A percentile compares a stretch with the other conserved stretches of the same genome.
phyloP scores from a whole-genome alignment of 1,284 basidiomycete species.

The Cutaneotrichosporon mucoides region DNA sequence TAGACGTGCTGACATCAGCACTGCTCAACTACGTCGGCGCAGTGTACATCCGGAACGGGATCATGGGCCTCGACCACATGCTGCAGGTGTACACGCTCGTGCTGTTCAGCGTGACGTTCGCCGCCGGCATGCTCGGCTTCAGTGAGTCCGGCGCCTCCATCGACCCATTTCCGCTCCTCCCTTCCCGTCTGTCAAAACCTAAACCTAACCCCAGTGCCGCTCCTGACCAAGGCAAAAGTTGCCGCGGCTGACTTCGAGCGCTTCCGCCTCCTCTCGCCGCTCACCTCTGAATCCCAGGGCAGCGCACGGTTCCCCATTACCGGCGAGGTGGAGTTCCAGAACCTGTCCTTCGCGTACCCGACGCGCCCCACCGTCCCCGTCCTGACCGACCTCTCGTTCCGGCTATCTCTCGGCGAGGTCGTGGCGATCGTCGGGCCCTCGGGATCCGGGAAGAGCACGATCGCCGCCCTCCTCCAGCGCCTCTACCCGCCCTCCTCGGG shows the following conservation, averaged over 20 bases:
- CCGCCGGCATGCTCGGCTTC: slow-evolving; percentile 80
- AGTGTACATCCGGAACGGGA: slow-evolving; percentile 71
- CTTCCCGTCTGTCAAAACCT: too few species aligned
- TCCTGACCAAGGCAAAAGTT: slow-evolving; percentile 70
- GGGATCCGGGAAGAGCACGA: slow-evolving; percentile 83
- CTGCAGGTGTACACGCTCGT: slow-evolving; percentile 85
- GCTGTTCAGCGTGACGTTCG: slow-evolving; percentile 88
- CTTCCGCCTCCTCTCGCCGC: slow-evolving; percentile 58
- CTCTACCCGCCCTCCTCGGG: slow-evolving; percentile 75
- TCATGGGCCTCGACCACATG: slow-evolving; percentile 81
- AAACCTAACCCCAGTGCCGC: slow-evolving; percentile 57
- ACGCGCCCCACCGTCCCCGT: slow-evolving; percentile 68
- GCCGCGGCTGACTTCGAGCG: slow-evolving; percentile 74
- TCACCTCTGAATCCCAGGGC: slow-evolving; percentile 66
- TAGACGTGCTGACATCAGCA: slow-evolving; percentile 51
- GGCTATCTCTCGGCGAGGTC: slow-evolving; percentile 66
- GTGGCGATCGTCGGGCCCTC: slow-evolving; percentile 84
- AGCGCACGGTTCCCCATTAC: slow-evolving; percentile 60
- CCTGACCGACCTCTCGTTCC: slow-evolving; percentile 63
- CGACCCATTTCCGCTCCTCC: too few species aligned
- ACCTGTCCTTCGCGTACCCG: slow-evolving; percentile 79
- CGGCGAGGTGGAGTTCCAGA: slow-evolving; percentile 63
- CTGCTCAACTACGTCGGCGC: slow-evolving; percentile 87
- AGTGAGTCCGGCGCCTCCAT: slow-evolving; percentile 55
- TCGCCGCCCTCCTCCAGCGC: slow-evolving; percentile 74